Evolutionary conservation across 495 filamentous ascomycete species (phyloP).

Genomic region (Neurospora africana): DNA sequence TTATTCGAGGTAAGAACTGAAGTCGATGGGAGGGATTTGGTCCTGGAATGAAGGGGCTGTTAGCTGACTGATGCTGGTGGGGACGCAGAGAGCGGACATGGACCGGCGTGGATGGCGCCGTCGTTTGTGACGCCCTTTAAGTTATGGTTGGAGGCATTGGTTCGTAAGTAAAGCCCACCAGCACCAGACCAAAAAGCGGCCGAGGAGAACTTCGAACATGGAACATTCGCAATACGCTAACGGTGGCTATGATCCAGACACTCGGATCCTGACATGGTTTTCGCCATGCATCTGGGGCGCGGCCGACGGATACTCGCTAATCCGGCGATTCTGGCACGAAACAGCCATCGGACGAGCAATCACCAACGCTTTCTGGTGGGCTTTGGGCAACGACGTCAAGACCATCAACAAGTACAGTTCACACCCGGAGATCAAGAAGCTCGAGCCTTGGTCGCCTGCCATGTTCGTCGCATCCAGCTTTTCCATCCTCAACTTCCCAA

Average conservation of each 20-base stretch:
- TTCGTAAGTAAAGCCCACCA: conserved; percentile 25
- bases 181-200: too few relatives aligned
- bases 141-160: conserved; percentile 46
- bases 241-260: conserved; percentile 14
- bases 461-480: conserved; percentile 56
- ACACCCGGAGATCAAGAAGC: conserved; percentile 52
- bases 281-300: conserved; percentile 36
- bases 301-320: conserved; percentile 28
- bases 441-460: conserved; percentile 51
- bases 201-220: too few relatives aligned
- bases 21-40: not conserved
- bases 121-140: conserved; percentile 36
- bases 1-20: conserved; percentile 51
- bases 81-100: conserved; percentile 52
- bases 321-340: conserved; percentile 49
- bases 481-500: conserved; percentile 60
- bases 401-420: conserved; percentile 46
- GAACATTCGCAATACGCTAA: not conserved
- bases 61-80: not conserved
- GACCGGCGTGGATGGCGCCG: conserved; percentile 61
- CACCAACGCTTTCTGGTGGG: conserved; percentile 57
- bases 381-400: conserved; percentile 50
- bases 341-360: conserved; percentile 58
- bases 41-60: not conserved
- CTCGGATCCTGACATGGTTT: conserved; percentile 33